Conservation (phyloP, 1,284 basidiomycete species). For the Paramarasmius palmivorus region DNA sequence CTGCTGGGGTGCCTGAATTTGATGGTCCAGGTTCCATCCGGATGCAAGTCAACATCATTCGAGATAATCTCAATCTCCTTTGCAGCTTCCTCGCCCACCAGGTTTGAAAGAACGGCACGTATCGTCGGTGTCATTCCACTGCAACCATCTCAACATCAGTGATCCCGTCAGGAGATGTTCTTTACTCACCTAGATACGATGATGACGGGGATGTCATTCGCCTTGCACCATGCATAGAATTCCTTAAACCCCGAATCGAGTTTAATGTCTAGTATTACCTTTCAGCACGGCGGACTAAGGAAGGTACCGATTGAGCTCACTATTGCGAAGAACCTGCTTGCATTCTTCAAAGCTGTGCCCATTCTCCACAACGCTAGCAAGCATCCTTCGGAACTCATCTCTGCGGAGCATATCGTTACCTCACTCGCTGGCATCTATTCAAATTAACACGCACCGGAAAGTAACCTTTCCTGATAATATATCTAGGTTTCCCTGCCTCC, state of each 20-base stretch:
- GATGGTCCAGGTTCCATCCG: conserved; percentile 81
- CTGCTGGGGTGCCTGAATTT: conserved; percentile 87
- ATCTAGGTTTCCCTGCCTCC: conserved; percentile 72
- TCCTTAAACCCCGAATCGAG: conserved; percentile 87
- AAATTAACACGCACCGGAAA: conserved; percentile 57
- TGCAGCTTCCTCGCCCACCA: conserved; percentile 74
- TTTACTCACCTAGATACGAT: conserved; percentile 82
- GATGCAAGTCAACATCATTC: conserved; percentile 74
- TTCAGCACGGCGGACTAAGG: not conserved
- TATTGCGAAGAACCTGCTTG: conserved; percentile 59
- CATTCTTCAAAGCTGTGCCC: conserved; percentile 80
- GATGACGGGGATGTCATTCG: conserved; percentile 79
- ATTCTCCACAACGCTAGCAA: conserved; percentile 67
- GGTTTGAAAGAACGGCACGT: conserved; percentile 80
- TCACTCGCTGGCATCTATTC: not conserved
- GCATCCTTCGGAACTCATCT: conserved; percentile 81
- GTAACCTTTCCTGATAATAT: conserved; percentile 65
- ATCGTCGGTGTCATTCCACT: conserved; percentile 94
- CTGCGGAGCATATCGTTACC: conserved; percentile 33
- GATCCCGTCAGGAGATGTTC: not conserved
- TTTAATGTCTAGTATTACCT: conserved; percentile 62
- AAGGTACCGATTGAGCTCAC: conserved; percentile 27
- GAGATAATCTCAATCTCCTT: conserved; percentile 85
- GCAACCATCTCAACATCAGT: not conserved
- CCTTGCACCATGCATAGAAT: conserved; percentile 82